Conservation (phyloP, 345 rosid genomes). For the thale cress (Arabidopsis thaliana) region DNA sequence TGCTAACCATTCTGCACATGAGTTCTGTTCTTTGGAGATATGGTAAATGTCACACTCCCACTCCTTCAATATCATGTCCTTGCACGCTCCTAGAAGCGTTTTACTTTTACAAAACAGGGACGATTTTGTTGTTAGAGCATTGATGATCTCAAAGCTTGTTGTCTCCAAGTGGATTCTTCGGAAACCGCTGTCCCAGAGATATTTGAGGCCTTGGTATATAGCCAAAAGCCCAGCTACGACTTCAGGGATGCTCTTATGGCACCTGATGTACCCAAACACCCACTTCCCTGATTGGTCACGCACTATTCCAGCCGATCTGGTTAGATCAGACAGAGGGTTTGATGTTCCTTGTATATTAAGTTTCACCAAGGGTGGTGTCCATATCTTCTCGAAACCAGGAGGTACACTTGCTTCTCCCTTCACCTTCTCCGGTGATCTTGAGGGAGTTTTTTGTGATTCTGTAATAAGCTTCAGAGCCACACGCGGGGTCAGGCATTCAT, state of each 20-base stretch:
- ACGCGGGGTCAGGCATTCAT: neutral
- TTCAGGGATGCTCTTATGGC: constrained; percentile 31
- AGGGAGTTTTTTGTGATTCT: constrained; percentile 3
- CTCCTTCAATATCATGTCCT: constrained; percentile 38
- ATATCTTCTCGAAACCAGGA: constrained; percentile 45
- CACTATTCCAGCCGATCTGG: constrained; percentile 55
- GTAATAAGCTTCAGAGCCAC: constrained; percentile 16
- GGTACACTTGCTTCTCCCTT: constrained; percentile 17
- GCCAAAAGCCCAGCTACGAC: constrained; percentile 55
- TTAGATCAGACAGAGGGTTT: constrained; percentile 16
- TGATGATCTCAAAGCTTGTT: constrained; percentile 40
- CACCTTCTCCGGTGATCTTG: constrained; percentile 27
- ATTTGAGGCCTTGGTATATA: constrained; percentile 54
- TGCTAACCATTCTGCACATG: constrained; percentile 54
- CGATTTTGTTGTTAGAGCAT: constrained; percentile 35
- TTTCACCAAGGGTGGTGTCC: constrained; percentile 48
- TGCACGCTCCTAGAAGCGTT: constrained; percentile 48
- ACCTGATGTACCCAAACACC: constrained; percentile 55
- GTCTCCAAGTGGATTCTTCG: constrained; percentile 52
- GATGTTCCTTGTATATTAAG: constrained; percentile 51
- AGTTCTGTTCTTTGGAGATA: constrained; percentile 47
- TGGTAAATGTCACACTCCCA: constrained; percentile 54
- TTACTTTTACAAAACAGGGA: constrained; percentile 34
- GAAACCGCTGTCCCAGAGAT: constrained; percentile 55
- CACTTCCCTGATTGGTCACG: constrained; percentile 61